A percentile compares a stretch with the other conserved stretches of the same genome.
phyloP scores from a whole-genome alignment of 768 basidiomycete species.

The Leccinum olivaceopallidum region DNA sequence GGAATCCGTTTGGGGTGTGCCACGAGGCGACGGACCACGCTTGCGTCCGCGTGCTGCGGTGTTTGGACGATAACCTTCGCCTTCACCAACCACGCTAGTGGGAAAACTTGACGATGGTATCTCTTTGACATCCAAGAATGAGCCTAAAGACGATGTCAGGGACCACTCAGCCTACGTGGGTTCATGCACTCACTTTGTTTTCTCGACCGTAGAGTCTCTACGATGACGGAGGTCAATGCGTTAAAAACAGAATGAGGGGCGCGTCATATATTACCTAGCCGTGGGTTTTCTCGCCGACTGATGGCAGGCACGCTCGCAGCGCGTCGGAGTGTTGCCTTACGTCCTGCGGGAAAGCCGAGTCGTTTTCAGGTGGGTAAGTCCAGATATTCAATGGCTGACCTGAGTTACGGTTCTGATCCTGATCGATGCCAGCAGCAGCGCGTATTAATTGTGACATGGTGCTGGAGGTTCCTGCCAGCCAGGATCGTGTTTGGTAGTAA shows the following conservation, averaged over 20 bases:
- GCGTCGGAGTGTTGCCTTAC: conserved; percentile 7
- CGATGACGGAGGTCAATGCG: conserved; percentile 11
- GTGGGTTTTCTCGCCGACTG: conserved; percentile 10
- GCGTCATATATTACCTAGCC: conserved; percentile 14
- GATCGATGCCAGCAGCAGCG: not conserved
- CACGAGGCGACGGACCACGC: conserved; percentile 8
- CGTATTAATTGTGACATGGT: conserved; percentile 13
- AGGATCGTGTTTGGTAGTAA: conserved; percentile 1
- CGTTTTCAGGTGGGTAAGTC: conserved; percentile 4
- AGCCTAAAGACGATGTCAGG: conserved; percentile 11
- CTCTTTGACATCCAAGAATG: conserved; percentile 10
- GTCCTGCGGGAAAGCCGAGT: conserved; percentile 15
- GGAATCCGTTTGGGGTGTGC: not conserved
- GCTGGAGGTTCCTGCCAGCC: not conserved
- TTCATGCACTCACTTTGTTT: conserved; percentile 16
- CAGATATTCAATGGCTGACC: conserved; percentile 17
- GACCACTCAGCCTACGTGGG: not conserved
- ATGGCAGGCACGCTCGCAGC: conserved; percentile 20
- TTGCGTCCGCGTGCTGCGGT: conserved; percentile 23
- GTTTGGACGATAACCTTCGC: conserved; percentile 1
- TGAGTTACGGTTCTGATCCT: conserved; percentile 6
- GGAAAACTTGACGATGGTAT: conserved; percentile 8
- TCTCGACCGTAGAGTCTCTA: conserved; percentile 18
- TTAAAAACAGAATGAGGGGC: not conserved
- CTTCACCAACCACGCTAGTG: conserved; percentile 16